phyloP scores from a whole-genome alignment of 805 yeast genomes.

The Saccharomycopsis selenospora region DNA sequence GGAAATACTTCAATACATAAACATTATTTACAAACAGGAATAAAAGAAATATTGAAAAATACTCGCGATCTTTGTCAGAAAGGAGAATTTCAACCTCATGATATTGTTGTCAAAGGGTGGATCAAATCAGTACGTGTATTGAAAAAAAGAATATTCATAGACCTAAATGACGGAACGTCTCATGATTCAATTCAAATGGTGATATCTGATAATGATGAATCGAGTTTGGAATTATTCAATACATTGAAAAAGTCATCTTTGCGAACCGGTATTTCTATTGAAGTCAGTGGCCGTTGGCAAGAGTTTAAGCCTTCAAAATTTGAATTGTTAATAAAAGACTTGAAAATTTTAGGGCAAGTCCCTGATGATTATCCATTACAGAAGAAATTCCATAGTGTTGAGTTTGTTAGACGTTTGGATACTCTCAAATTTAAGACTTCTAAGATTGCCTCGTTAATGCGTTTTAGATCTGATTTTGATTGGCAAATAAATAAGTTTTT shows the following conservation, averaged over 20 bases:
- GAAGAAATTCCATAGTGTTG: constrained; percentile 63
- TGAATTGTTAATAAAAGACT: constrained; percentile 39
- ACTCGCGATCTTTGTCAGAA: no score
- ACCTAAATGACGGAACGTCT: constrained; percentile 71
- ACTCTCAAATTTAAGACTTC: constrained; percentile 69
- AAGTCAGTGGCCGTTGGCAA: constrained; percentile 38
- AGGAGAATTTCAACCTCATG: no score
- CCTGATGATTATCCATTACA: constrained; percentile 70
- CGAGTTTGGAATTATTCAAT: constrained; percentile 23
- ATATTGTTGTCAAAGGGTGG: no score
- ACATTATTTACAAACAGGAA: no score
- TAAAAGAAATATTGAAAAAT: no score
- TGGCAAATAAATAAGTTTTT: constrained; percentile 47
- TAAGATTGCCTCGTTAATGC: constrained; percentile 54
- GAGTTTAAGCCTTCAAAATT: constrained; percentile 42
- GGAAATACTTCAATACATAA: no score
- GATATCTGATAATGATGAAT: constrained; percentile 35
- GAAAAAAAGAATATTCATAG: constrained; percentile 75
- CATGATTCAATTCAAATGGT: constrained; percentile 43
- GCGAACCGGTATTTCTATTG: constrained; percentile 42
- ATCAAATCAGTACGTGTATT: constrained; percentile 63
- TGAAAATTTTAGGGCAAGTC: constrained; percentile 55
- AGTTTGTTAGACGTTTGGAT: constrained; percentile 65
- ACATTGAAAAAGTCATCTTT: constrained; percentile 26
- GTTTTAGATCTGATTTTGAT: constrained; percentile 69